Evolutionary conservation across 2,329 filamentous ascomycete genomes (phyloP), one percentile per base, ranked within the genome.

Genomic region (Didymella arachidicola): DNA sequence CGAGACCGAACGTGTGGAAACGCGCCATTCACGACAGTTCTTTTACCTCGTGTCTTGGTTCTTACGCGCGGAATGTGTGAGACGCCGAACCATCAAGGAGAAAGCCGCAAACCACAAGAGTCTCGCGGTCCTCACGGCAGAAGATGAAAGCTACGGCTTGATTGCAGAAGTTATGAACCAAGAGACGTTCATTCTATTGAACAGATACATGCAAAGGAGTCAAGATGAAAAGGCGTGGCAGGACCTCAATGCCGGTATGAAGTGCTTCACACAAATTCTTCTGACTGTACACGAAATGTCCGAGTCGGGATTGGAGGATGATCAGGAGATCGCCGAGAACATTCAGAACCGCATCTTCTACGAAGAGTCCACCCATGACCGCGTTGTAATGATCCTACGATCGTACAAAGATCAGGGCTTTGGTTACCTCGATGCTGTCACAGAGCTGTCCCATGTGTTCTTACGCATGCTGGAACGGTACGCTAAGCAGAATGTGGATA

Each of bases 331-430:
- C 74, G 94, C 95, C 0, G 94, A 99, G 74, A 99, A 99, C 68
- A 97, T 96, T 12, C 87, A 97, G 51, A 96, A 90, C 69, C 91
- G 94, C 61, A 92, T 99, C n/a, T 99, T 99, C 76, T 99, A 99
- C 78, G 95, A 99, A 77, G 93, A 98, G 72, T 87, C 91, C 0
- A 97, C 93, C 0, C 93, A 99, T 71, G 94, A 99, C 61, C 85
- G 91, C 25, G 86, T 99, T 50, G 85, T 94, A 29, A 86, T 88
- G 59, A 90, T 97, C 52, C 83, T 94, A 1, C 85, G 89, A 62
- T 89, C 85, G n/a, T 98, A 96, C 80, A 96, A 96, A 66, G 92
- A 94, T 60, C 95, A 98, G 78, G 91, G 92, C 0, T 95, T 97
- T 67, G 91, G 93, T 54, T 99, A 97, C 67, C 84, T 99, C 1